These are phyloP conservation scores for Fraxinus anomala DNA, from an alignment of 257 asterid genomes.

Conservation along the genomic window DNA sequence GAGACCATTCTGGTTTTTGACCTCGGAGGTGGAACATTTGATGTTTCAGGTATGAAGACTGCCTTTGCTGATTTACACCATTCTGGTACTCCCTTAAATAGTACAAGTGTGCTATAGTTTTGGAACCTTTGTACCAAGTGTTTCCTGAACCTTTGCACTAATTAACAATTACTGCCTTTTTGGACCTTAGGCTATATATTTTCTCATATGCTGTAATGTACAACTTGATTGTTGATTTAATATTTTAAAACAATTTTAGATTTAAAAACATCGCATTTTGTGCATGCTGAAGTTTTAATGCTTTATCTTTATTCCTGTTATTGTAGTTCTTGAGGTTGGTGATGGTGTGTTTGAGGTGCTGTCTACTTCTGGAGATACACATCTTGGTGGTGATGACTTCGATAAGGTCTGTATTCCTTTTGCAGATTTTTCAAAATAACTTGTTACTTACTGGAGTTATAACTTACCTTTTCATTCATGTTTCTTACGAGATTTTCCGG, in stretches of 20 bases:
- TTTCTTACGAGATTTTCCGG: neutral
- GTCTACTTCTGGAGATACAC: slow-evolving; percentile 95
- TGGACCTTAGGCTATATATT: neutral
- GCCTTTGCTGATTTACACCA: neutral
- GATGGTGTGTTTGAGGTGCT: slow-evolving; percentile 97
- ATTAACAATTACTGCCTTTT: neutral
- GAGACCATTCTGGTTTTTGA: slow-evolving; percentile 90
- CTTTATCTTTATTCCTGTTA: slow-evolving; percentile 19
- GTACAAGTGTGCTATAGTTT: neutral
- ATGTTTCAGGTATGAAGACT: slow-evolving; percentile 67
- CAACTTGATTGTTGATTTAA: neutral
- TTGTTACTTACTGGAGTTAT: neutral
- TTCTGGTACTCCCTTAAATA: neutral
- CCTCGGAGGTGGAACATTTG: slow-evolving; percentile 93
- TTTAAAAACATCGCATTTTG: neutral
- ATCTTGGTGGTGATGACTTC: slow-evolving; percentile 98
- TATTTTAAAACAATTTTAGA: neutral
- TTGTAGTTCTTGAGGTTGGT: slow-evolving; percentile 90
- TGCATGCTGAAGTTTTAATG: neutral
- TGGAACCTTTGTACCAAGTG: neutral
- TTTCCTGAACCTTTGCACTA: neutral
- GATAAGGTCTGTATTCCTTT: slow-evolving; percentile 58
- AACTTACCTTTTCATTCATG: neutral
- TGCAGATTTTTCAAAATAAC: neutral
- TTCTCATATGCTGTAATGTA: neutral